phyloP scores from a whole-genome alignment of 2,329 filamentous ascomycete species.

The Sporothrix humicola region DNA sequence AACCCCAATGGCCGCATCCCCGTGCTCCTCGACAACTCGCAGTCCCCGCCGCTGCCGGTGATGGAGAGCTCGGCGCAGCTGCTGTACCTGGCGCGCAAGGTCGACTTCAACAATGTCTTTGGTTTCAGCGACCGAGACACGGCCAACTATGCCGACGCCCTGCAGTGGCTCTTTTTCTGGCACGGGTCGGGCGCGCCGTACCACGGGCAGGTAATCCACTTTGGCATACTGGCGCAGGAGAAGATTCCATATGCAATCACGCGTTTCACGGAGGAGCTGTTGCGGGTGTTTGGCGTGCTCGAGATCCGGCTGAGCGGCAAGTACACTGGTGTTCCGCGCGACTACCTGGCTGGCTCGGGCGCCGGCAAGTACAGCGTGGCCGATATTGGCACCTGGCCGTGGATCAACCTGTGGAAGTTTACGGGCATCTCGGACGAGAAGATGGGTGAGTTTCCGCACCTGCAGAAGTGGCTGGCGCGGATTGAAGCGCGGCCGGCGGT shows the following conservation, averaged over 20 bases:
- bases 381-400: not conserved
- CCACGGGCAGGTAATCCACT: conserved; percentile 9
- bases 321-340: not conserved
- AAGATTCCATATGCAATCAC: not conserved
- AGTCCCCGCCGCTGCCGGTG: not conserved
- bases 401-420: not conserved
- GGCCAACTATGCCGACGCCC: not conserved
- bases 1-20: conserved; percentile 4
- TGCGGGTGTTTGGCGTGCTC: not conserved
- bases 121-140: not conserved
- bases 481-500: not conserved
- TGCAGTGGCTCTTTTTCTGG: conserved; percentile 11
- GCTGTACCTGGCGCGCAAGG: not conserved
- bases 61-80: not conserved
- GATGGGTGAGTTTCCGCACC: not conserved
- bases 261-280: not conserved
- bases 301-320: conserved; percentile 3
- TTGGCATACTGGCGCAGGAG: not conserved
- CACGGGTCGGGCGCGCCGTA: conserved; percentile 1
- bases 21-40: not conserved
- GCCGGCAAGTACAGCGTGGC: not conserved
- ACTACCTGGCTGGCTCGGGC: not conserved
- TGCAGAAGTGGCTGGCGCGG: not conserved
- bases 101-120: not conserved
- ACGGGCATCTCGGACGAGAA: not conserved